These are phyloP conservation scores for Vigna reflexopilosa DNA, from an alignment of 306 rosid species.

Conservation along the genomic window DNA sequence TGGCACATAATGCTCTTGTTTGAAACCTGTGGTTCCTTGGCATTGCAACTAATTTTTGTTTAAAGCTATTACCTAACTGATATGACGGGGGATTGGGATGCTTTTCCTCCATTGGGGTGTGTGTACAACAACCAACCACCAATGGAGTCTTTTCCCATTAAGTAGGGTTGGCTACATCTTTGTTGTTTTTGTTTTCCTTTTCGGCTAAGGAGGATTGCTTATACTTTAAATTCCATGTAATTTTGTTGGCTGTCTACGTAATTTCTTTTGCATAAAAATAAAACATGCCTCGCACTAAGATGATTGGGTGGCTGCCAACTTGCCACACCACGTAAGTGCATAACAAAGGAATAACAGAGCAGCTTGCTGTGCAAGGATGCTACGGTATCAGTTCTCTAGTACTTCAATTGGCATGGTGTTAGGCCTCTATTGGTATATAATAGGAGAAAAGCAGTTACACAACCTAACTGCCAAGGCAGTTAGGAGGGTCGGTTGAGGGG, in stretches of 20 bases:
- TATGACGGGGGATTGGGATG: constrained; percentile 4
- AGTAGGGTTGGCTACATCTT: background rate
- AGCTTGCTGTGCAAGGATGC: constrained; percentile 3
- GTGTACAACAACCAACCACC: background rate
- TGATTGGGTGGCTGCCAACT: constrained; percentile 20
- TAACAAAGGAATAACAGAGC: background rate
- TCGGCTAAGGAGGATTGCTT: constrained; percentile 4
- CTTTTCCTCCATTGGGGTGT: background rate
- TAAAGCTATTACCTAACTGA: background rate
- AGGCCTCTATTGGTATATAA: too few relatives aligned
- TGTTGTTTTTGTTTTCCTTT: background rate
- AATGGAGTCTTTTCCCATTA: background rate
- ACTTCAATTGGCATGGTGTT: constrained; percentile 5
- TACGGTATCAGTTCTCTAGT: constrained; percentile 7
- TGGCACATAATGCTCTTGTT: background rate
- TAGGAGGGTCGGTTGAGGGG: too few relatives aligned
- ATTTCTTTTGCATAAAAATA: background rate
- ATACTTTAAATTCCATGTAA: constrained; percentile 9
- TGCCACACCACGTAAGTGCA: background rate
- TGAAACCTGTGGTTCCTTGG: background rate
- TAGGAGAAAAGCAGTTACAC: too few relatives aligned
- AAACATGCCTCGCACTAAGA: background rate
- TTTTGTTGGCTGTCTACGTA: constrained; percentile 1
- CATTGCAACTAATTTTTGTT: constrained; percentile 3
- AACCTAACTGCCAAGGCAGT: too few relatives aligned